Percentiles rank a stretch among this genome's conserved stretches.
Conservation (phyloP, 805 yeast species). For the Yamadazyma kitorensis region DNA sequence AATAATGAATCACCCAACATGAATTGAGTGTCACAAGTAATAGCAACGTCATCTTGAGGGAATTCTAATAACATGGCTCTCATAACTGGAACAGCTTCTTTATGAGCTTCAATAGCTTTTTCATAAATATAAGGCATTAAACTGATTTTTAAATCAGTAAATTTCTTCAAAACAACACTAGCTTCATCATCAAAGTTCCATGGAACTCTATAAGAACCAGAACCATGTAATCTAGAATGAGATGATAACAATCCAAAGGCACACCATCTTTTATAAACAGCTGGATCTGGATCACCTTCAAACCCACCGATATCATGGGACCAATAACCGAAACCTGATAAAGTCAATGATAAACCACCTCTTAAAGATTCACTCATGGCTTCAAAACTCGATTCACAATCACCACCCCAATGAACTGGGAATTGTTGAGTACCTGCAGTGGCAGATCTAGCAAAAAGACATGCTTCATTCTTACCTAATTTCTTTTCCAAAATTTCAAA, state of each 20-base stretch:
- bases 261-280: constrained; percentile 38
- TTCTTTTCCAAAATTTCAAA: constrained; percentile 29
- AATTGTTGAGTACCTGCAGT: constrained; percentile 35
- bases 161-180: constrained; percentile 24
- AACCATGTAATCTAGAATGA: constrained; percentile 38
- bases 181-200: constrained; percentile 39
- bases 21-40: constrained; percentile 29
- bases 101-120: constrained; percentile 26
- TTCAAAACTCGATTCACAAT: constrained; percentile 33
- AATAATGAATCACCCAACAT: constrained; percentile 30
- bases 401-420: constrained; percentile 45
- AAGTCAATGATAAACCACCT: constrained; percentile 31
- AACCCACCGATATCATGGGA: constrained; percentile 40
- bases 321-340: constrained; percentile 37
- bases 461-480: constrained; percentile 29
- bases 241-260: constrained; percentile 37
- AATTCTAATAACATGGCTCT: constrained; percentile 31
- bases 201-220: constrained; percentile 35
- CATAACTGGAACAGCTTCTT: constrained; percentile 27
- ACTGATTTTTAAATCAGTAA: constrained; percentile 28
- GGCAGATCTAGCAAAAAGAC: constrained; percentile 36
- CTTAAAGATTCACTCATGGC: constrained; percentile 39
- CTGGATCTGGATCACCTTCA: constrained; percentile 35
- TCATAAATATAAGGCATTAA: constrained; percentile 32
- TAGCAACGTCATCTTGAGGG: constrained; percentile 22